phyloP scores from a whole-genome alignment of 768 basidiomycete species.

The Kwoniella dejecticola region DNA sequence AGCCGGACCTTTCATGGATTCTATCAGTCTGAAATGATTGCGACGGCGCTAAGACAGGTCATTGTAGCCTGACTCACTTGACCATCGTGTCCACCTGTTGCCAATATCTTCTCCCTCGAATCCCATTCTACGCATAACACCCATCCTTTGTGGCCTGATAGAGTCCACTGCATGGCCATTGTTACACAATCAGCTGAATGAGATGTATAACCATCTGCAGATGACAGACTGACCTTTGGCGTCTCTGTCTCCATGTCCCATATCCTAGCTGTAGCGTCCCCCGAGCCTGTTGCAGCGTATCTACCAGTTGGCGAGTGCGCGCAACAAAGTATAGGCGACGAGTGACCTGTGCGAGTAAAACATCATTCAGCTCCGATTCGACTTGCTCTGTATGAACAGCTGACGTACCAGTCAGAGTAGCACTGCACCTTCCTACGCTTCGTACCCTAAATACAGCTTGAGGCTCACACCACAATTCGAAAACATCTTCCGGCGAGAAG shows the following conservation, averaged over 20 bases:
- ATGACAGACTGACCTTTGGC: constrained; percentile 63
- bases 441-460: constrained; percentile 94
- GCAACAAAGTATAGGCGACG: constrained; percentile 89
- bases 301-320: constrained; percentile 92
- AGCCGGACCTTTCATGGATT: constrained; percentile 64
- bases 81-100: constrained; percentile 92
- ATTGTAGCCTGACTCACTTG: constrained; percentile 62
- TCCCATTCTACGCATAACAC: constrained; percentile 98
- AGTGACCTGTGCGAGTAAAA: constrained; percentile 66
- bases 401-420: constrained; percentile 75
- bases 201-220: too few species aligned
- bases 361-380: neutral
- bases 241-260: constrained; percentile 95
- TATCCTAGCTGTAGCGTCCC: constrained; percentile 85
- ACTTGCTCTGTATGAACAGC: neutral
- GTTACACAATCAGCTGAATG: too few species aligned
- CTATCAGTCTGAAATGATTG: neutral
- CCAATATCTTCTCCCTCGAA: constrained; percentile 82
- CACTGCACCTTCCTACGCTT: constrained; percentile 90
- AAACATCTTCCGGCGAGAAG: constrained; percentile 69
- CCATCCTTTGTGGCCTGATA: constrained; percentile 91
- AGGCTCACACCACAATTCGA: constrained; percentile 85
- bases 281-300: constrained; percentile 89
- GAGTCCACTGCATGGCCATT: constrained; percentile 60
- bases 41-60: neutral